Evolutionary conservation across 352 stramenopile species (phyloP).

Genomic region (Phytophthora foliorum): DNA sequence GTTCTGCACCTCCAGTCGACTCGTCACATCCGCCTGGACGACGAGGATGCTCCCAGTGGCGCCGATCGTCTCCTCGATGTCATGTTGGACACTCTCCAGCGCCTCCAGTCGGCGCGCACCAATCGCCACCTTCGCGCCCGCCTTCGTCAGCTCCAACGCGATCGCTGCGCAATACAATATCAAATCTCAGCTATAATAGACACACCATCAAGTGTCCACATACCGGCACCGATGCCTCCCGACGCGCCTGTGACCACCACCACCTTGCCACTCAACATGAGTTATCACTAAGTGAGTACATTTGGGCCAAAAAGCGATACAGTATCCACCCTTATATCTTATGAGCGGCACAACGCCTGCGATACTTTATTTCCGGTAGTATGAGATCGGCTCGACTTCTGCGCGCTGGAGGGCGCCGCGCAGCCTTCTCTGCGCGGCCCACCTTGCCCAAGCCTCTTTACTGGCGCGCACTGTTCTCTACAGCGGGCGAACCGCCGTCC

Average conservation of each 20-base stretch:
- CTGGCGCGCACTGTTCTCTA: slow-evolving; percentile 14
- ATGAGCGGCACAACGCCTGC: too few species aligned
- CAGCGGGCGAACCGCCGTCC: slow-evolving; percentile 2
- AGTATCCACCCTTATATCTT: too few species aligned
- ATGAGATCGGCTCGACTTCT: slow-evolving; percentile 14
- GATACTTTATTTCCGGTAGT: too few species aligned
- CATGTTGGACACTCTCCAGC: slow-evolving; percentile 43
- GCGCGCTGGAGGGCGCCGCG: slow-evolving; percentile 1
- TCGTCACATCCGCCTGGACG: slow-evolving; percentile 68
- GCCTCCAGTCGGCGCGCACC: slow-evolving; percentile 69
- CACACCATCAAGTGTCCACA: neutral
- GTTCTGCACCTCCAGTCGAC: slow-evolving; percentile 52
- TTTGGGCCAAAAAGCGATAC: too few species aligned
- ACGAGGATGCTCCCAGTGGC: slow-evolving; percentile 42
- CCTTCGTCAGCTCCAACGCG: slow-evolving; percentile 60
- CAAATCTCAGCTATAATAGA: neutral
- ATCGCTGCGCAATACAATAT: slow-evolving; percentile 49
- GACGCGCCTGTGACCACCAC: slow-evolving; percentile 91
- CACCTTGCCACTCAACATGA: slow-evolving; percentile 79
- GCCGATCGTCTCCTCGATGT: slow-evolving; percentile 37
- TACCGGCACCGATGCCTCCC: slow-evolving; percentile 84
- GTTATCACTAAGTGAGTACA: too few species aligned
- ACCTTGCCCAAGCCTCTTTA: neutral
- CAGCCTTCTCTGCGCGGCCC: neutral
- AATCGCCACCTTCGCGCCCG: slow-evolving; percentile 87